phyloP scores from a whole-genome alignment of 2,329 filamentous ascomycete species.

The Thielaviopsis ethacetica region DNA sequence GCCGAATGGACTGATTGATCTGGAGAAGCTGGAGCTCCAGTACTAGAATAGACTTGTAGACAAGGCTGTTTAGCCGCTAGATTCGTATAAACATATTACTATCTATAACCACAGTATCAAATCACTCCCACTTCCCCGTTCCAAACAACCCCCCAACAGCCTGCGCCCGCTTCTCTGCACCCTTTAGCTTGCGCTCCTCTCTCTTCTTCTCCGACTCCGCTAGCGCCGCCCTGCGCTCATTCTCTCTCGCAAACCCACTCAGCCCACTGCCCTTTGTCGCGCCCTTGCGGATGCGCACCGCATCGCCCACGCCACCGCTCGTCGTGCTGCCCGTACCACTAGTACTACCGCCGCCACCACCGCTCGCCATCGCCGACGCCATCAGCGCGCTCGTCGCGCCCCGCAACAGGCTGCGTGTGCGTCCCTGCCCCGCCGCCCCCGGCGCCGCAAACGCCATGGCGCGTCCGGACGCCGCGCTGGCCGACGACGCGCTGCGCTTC shows the following conservation, averaged over 20 bases:
- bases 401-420: slow-evolving; percentile 48
- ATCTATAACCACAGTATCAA: slow-evolving; percentile 1
- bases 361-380: background rate
- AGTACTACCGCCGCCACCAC: background rate
- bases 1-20: slow-evolving; percentile 45
- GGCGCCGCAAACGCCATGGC: slow-evolving; percentile 41
- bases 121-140: slow-evolving; percentile 35
- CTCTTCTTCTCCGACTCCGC: slow-evolving; percentile 40
- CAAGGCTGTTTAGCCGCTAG: too few relatives aligned
- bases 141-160: slow-evolving; percentile 43
- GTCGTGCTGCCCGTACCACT: slow-evolving; percentile 5
- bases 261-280: slow-evolving; percentile 44
- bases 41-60: background rate
- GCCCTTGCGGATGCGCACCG: slow-evolving; percentile 40
- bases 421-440: slow-evolving; percentile 37
- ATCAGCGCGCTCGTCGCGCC: slow-evolving; percentile 48
- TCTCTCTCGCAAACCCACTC: slow-evolving; percentile 43
- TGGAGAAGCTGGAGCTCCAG: slow-evolving; percentile 31
- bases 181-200: slow-evolving; percentile 40
- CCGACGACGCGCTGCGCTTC: slow-evolving; percentile 37
- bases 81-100: background rate
- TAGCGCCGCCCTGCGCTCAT: slow-evolving; percentile 36
- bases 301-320: slow-evolving; percentile 21
- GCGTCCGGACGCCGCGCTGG: slow-evolving; percentile 15
- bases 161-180: slow-evolving; percentile 38